A percentile compares a stretch with the other conserved stretches of the same genome.
Evolutionary conservation across 352 stramenopile genomes (phyloP).

Genomic region (Globisporangium paroecandrum): DNA sequence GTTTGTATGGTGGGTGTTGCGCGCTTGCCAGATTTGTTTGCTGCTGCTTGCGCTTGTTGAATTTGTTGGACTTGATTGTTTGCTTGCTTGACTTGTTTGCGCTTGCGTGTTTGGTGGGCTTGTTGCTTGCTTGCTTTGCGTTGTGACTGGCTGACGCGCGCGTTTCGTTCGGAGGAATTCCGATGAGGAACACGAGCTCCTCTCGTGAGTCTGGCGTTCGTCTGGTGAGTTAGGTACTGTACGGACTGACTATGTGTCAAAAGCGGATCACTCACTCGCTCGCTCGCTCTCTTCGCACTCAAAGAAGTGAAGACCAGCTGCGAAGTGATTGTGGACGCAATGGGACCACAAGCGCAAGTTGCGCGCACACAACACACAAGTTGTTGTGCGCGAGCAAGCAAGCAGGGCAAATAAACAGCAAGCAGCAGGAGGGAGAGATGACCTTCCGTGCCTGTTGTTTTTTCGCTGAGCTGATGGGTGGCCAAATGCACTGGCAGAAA

Average conservation of each 20-base stretch:
- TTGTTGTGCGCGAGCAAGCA: not conserved
- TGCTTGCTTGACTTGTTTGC: not conserved
- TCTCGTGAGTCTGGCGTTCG: not conserved
- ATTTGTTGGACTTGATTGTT: not conserved
- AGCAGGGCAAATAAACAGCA: not conserved
- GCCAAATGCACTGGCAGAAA: not conserved
- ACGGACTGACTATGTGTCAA: not conserved
- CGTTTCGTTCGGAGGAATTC: conserved; percentile 1
- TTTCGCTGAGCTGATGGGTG: not conserved
- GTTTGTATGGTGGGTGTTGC: not conserved
- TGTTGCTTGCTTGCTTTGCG: not conserved
- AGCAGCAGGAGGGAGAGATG: not conserved
- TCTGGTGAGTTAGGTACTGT: not conserved
- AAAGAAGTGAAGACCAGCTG: not conserved
- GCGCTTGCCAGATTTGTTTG: not conserved
- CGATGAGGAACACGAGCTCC: conserved; percentile 3
- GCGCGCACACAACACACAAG: conserved; percentile 8
- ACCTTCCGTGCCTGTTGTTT: not conserved
- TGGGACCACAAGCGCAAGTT: not conserved
- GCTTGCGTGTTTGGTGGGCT: too few relatives aligned
- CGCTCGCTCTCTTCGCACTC: not conserved
- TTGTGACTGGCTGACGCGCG: conserved; percentile 5
- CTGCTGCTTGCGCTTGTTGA: not conserved
- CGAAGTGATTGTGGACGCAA: not conserved
- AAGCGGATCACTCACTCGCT: not conserved